Evolutionary conservation across 148 eudicot genomes (phyloP).

Genomic region (Oxyria digyna): DNA sequence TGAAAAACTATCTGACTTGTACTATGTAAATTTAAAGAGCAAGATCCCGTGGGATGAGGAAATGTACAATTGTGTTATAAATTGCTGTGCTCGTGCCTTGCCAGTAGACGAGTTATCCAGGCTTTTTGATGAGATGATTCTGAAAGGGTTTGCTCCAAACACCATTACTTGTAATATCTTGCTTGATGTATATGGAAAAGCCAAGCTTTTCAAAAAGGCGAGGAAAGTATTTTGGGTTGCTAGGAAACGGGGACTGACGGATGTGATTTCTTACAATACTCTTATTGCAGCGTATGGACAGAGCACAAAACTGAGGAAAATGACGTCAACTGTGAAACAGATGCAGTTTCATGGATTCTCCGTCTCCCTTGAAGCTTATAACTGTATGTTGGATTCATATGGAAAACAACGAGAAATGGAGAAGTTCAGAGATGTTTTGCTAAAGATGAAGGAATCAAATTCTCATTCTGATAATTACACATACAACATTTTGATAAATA

Average conservation of each 20-base stretch:
- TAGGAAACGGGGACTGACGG: slow-evolving; percentile 53
- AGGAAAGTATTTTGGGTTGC: slow-evolving; percentile 65
- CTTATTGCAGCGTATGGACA: slow-evolving; percentile 74
- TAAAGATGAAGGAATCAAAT: slow-evolving; percentile 48
- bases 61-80: slow-evolving; percentile 82
- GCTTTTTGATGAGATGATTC: slow-evolving; percentile 87
- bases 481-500: slow-evolving; percentile 72
- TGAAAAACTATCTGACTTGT: slow-evolving; percentile 50
- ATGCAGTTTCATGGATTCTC: slow-evolving; percentile 86
- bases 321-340: slow-evolving; percentile 40
- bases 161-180: slow-evolving; percentile 70
- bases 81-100: slow-evolving; percentile 86
- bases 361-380: slow-evolving; percentile 88
- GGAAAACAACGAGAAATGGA: slow-evolving; percentile 81
- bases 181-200: slow-evolving; percentile 76
- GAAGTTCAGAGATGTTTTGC: slow-evolving; percentile 49
- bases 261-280: slow-evolving; percentile 84
- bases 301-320: slow-evolving; percentile 40
- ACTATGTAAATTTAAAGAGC: slow-evolving; percentile 58
- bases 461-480: slow-evolving; percentile 56
- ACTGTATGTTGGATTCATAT: slow-evolving; percentile 84
- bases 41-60: slow-evolving; percentile 75
- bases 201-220: slow-evolving; percentile 65
- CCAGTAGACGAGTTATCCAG: slow-evolving; percentile 83
- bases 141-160: slow-evolving; percentile 53